phyloP scores from a whole-genome alignment of 495 filamentous ascomycete species.

The Penicillium angulare region DNA sequence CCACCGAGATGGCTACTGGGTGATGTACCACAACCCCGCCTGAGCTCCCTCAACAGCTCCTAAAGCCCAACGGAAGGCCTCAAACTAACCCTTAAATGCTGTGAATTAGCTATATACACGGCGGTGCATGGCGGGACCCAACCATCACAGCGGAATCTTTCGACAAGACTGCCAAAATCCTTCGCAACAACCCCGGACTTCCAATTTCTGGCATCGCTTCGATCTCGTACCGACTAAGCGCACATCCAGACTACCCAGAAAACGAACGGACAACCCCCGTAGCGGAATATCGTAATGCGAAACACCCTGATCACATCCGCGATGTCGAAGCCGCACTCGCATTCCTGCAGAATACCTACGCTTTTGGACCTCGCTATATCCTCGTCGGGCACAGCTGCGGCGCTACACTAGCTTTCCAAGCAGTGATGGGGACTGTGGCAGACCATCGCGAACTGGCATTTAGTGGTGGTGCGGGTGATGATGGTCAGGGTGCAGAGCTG shows the following conservation, averaged over 20 bases:
- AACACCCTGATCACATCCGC: slow-evolving; percentile 70
- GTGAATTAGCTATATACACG: slow-evolving; percentile 72
- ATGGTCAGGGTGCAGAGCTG: slow-evolving; percentile 4
- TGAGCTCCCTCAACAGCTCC: not conserved
- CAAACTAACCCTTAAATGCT: not conserved
- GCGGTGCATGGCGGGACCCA: slow-evolving; percentile 88
- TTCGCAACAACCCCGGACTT: slow-evolving; percentile 31
- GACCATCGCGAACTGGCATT: slow-evolving; percentile 22
- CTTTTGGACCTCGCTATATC: slow-evolving; percentile 53
- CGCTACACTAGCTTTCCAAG: slow-evolving; percentile 69
- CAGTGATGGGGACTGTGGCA: slow-evolving; percentile 47
- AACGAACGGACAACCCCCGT: slow-evolving; percentile 37
- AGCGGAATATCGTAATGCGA: slow-evolving; percentile 43
- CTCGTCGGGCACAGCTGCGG: slow-evolving; percentile 78
- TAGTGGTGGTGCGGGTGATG: slow-evolving; percentile 3
- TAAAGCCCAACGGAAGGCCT: too few species aligned
- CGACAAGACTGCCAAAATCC: slow-evolving; percentile 40
- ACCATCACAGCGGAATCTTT: slow-evolving; percentile 52
- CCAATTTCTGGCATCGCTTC: slow-evolving; percentile 65
- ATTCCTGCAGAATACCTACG: slow-evolving; percentile 57
- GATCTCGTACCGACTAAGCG: slow-evolving; percentile 77
- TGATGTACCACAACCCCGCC: slow-evolving; percentile 34
- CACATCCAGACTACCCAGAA: slow-evolving; percentile 62
- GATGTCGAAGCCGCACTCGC: slow-evolving; percentile 65
- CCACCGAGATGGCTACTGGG: slow-evolving; percentile 38